Evolutionary conservation across 495 filamentous ascomycete genomes (phyloP).

Genomic region (Hyphodiscus hymeniophilus): DNA sequence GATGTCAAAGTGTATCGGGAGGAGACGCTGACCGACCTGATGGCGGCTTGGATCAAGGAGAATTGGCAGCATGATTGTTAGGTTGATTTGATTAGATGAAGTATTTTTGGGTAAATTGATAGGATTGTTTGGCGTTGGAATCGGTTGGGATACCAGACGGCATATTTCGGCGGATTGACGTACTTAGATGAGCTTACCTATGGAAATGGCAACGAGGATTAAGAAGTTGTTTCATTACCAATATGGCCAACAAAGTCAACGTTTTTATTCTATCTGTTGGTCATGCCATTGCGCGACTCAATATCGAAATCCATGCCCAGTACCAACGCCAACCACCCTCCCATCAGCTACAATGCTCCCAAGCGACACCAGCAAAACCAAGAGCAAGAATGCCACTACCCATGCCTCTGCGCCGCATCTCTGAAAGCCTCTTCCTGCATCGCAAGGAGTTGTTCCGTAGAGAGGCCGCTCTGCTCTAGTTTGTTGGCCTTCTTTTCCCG

Average conservation of each 20-base stretch:
- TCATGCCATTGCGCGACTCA: too few relatives aligned
- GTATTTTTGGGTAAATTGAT: not conserved
- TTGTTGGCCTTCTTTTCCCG: conserved; percentile 97
- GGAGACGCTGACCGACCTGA: conserved; percentile 63
- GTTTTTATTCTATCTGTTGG: too few relatives aligned
- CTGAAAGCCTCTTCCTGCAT: conserved; percentile 89
- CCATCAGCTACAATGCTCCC: not conserved
- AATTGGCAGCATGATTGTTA: conserved; percentile 60
- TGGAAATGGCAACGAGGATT: not conserved
- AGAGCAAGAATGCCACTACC: conserved; percentile 1
- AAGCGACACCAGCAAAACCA: too few relatives aligned
- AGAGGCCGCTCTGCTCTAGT: conserved; percentile 86
- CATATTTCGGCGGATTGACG: not conserved
- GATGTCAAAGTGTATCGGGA: conserved; percentile 60
- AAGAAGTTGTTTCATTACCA: not conserved
- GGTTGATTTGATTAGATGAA: not conserved
- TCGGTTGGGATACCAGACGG: not conserved
- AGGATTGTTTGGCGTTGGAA: not conserved
- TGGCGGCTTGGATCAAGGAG: conserved; percentile 68
- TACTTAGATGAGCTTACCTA: too few relatives aligned
- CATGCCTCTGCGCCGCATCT: conserved; percentile 50
- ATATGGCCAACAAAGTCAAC: not conserved
- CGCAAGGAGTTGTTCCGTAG: conserved; percentile 77
- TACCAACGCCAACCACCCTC: not conserved
- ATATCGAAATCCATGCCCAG: too few relatives aligned